Conservation (phyloP, 208 protist genomes). For the Leishmania lainsoni region DNA sequence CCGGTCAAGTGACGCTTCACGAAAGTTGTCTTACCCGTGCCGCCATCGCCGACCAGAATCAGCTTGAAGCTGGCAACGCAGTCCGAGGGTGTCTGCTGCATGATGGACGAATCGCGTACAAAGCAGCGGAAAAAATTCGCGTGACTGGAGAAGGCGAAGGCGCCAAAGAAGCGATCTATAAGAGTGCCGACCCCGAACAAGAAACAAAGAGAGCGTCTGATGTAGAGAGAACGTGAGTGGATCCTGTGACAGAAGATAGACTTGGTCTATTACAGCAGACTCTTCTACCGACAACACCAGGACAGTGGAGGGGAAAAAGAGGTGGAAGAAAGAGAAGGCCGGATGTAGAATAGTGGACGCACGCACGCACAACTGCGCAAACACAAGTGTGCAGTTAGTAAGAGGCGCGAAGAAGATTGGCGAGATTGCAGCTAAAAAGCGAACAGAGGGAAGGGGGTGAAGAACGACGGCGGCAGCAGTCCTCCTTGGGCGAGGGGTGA, state of each 20-base stretch:
- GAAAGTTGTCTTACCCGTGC: slow-evolving; percentile 99
- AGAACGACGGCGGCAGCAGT: neutral
- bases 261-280: neutral
- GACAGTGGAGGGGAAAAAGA: neutral
- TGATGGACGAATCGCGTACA: slow-evolving; percentile 2
- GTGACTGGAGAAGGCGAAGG: neutral
- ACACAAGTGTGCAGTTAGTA: neutral
- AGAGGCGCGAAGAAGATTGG: neutral
- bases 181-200: neutral
- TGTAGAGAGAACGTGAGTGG: neutral
- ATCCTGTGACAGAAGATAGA: neutral
- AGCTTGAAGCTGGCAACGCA: slow-evolving; percentile 97
- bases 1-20: slow-evolving; percentile 99
- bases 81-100: slow-evolving; percentile 45
- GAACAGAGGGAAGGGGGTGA: neutral
- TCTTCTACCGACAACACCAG: neutral
- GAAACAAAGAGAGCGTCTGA: neutral
- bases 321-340: neutral
- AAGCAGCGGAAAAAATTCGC: neutral
- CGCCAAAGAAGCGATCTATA: neutral
- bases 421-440: neutral
- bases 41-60: slow-evolving; percentile 99
- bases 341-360: neutral
- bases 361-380: neutral
- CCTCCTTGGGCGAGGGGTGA: neutral